Evolutionary conservation across 345 rosid genomes (phyloP), one percentile per base, ranked within the genome.

Genomic region (Viola odorata): DNA sequence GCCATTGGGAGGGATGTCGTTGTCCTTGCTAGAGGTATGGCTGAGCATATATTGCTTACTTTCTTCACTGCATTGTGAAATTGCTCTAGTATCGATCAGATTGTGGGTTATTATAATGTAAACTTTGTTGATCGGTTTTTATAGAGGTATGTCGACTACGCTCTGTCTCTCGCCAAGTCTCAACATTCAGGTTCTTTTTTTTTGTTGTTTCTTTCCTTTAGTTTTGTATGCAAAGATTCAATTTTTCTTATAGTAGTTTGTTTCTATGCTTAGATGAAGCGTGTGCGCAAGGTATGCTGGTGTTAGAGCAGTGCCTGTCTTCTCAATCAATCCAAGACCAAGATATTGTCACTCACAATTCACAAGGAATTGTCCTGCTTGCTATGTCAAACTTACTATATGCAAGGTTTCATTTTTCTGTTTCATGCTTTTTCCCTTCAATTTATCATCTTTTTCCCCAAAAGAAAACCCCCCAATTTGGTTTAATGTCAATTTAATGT

Each of bases 1-100:
- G 52, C 67, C 50, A 57, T 53, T 57, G 60, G 73, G 73, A 80
- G 77, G 39, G 96, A 84, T 49, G 64, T 86, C 7, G 58, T 76
- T 41, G 88, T 95, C 59, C 84, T 89, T 71, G 91, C 91, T 63
- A 84, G 96, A 87, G 96, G 96, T 92, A 75, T 62, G 32, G 42
- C 54, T 62, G 16, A 60, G 37, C 51, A 51, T 37, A 15, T 9
- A 12, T 42, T 1, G 11, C 45, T n/a, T n/a, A n/a, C 7, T n/a
- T 23, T 23, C 32, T 23, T 23, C 32, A 23, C 32, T 23, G 32
- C 32, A 23, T 23, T 23, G 32, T 23, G 32, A 23, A 23, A 23
- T 23, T 23, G 32, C 32, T 1, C 32, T 23, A 23, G 32, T 23
- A 23, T 23, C 32, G 32, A 23, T 23, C 32, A 23, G 32, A 23